A percentile compares a stretch with the other conserved stretches of the same genome.
These are phyloP conservation scores for Arachis monticola DNA, from an alignment of 331 rosid species.

Conservation along the genomic window DNA sequence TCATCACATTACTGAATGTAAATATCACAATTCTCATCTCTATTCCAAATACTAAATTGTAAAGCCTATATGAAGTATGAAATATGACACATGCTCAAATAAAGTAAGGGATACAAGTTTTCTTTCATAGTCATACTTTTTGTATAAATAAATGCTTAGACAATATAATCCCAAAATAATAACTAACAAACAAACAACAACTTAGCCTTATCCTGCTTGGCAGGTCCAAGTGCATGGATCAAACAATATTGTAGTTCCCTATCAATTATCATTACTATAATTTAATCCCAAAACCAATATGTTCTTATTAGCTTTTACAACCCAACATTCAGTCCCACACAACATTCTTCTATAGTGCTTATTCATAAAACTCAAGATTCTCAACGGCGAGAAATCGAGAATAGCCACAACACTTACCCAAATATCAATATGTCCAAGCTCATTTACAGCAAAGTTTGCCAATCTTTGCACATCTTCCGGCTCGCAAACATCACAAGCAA, in stretches of 20 bases:
- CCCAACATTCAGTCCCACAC: no score
- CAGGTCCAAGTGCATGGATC: no score
- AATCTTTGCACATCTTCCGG: conserved; percentile 73
- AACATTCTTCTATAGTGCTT: not conserved
- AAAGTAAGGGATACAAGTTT: not conserved
- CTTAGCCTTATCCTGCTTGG: no score
- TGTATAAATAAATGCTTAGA: not conserved
- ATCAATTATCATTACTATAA: no score
- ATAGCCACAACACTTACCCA: conserved; percentile 66
- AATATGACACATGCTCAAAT: not conserved
- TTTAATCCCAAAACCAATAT: no score
- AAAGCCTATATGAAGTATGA: not conserved
- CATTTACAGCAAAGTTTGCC: conserved; percentile 63
- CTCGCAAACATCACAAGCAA: conserved; percentile 84
- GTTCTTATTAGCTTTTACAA: no score
- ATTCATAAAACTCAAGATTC: not conserved
- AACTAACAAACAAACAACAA: not conserved
- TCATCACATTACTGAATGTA: conserved; percentile 6
- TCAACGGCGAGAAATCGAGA: not conserved
- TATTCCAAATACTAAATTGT: not conserved
- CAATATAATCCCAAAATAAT: conserved; percentile 1
- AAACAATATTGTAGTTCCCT: no score
- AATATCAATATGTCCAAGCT: conserved; percentile 81
- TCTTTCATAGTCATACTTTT: not conserved
- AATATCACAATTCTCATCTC: not conserved